These are phyloP conservation scores for Fusarium ambrosium DNA, from an alignment of 2,329 filamentous ascomycete genomes.

Conservation along the genomic window DNA sequence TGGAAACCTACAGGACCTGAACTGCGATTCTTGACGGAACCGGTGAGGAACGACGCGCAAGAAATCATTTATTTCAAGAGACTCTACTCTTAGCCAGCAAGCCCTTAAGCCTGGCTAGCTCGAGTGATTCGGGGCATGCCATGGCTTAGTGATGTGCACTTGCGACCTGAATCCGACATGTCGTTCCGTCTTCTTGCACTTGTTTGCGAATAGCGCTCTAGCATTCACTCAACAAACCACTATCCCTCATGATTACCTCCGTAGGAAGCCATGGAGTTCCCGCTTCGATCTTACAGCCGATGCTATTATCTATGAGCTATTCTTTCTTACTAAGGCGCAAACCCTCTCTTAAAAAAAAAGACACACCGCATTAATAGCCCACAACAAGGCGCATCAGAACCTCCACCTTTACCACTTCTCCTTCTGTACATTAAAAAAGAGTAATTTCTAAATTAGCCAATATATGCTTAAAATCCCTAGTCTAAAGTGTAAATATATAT, in stretches of 20 bases:
- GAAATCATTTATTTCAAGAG: background rate
- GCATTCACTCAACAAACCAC: background rate
- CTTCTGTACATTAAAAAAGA: too few species aligned
- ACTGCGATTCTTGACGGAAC: background rate
- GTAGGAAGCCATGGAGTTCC: background rate
- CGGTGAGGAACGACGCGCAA: background rate
- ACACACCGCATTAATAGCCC: too few species aligned
- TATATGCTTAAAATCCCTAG: background rate
- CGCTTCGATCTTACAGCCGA: too few species aligned
- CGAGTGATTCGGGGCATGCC: background rate
- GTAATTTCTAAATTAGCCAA: too few species aligned
- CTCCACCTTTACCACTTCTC: too few species aligned
- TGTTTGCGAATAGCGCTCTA: background rate
- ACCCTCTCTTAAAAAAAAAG: too few species aligned
- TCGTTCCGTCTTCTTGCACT: background rate
- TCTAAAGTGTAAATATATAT: background rate
- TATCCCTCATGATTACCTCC: background rate
- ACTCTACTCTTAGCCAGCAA: background rate
- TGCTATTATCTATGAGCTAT: too few species aligned
- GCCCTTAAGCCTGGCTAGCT: background rate
- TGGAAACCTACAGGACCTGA: background rate
- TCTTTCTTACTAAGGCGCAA: too few species aligned
- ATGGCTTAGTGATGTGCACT: background rate
- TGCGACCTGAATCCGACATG: background rate
- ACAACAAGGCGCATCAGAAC: too few species aligned